These are phyloP conservation scores for Cordyceps militaris DNA, from an alignment of 2,329 filamentous ascomycete genomes.

Conservation along the genomic window DNA sequence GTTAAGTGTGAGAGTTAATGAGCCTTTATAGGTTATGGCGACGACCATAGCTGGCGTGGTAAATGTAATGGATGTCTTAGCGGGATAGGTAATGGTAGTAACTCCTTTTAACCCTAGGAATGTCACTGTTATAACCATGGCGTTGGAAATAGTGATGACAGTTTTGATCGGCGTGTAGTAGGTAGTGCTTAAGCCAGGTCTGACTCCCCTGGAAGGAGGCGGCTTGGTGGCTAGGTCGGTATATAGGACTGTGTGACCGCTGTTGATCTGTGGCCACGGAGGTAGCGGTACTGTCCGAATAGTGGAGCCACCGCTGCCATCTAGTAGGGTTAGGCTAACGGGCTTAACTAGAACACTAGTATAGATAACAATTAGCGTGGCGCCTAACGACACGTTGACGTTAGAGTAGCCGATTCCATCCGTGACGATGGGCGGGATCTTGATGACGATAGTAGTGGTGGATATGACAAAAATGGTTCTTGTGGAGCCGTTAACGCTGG, in stretches of 20 bases:
- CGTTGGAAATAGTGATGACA: slow-evolving; percentile 9
- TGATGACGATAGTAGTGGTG: slow-evolving; percentile 14
- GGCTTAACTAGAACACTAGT: slow-evolving; percentile 16
- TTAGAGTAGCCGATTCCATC: slow-evolving; percentile 17
- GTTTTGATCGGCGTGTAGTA: slow-evolving; percentile 10
- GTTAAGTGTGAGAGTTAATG: slow-evolving; percentile 3
- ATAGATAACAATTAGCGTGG: slow-evolving; percentile 3
- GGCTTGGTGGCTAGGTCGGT: slow-evolving; percentile 10
- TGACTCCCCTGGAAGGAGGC: not conserved
- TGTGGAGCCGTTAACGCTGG: not conserved
- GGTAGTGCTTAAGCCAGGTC: not conserved
- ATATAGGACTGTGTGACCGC: not conserved
- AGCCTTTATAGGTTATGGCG: not conserved
- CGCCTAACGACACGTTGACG: slow-evolving; percentile 15
- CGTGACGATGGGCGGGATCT: slow-evolving; percentile 13
- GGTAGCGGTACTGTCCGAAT: slow-evolving; percentile 16
- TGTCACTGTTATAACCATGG: slow-evolving; percentile 15
- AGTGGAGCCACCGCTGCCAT: slow-evolving; percentile 15
- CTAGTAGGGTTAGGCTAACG: slow-evolving; percentile 14
- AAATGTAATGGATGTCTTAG: slow-evolving; percentile 12
- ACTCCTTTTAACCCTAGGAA: slow-evolving; percentile 11
- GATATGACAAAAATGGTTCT: slow-evolving; percentile 8
- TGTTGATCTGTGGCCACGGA: slow-evolving; percentile 17
- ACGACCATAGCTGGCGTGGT: slow-evolving; percentile 9
- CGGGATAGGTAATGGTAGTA: slow-evolving; percentile 12